phyloP scores from a whole-genome alignment of 108 stramenopile genomes.

The Pseudonitzschia delicatissima region DNA sequence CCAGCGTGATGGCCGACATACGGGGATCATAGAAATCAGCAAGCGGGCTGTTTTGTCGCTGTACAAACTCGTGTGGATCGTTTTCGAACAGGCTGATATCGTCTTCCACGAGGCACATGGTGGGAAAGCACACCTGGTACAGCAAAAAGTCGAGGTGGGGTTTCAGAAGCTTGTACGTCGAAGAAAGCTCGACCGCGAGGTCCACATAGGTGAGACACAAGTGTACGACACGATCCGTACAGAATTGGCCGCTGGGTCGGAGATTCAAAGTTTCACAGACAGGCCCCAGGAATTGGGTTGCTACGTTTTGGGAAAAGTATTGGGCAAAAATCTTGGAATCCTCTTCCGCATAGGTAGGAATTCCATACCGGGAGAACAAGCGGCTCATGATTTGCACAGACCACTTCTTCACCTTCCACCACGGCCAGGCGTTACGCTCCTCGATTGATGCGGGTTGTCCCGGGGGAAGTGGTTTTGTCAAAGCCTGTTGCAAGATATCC shows the following conservation, averaged over 20 bases:
- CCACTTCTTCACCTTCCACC: constrained; percentile 99
- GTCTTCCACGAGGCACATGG: constrained; percentile 82
- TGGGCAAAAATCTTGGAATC: constrained; percentile 87
- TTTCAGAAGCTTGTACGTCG: constrained; percentile 95
- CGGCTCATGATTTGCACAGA: constrained; percentile 91
- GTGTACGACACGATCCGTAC: constrained; percentile 94
- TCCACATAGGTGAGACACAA: constrained; percentile 91
- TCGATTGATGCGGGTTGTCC: constrained; percentile 80
- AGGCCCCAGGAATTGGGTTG: constrained; percentile 81
- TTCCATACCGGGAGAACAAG: constrained; percentile 93
- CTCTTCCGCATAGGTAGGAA: constrained; percentile 88
- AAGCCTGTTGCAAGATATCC: constrained; percentile 61
- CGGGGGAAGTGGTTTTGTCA: constrained; percentile 67
- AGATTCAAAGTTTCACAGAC: constrained; percentile 90
- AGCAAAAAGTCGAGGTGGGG: constrained; percentile 97
- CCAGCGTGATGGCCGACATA: constrained; percentile 90
- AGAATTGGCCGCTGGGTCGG: constrained; percentile 84
- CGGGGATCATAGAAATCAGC: constrained; percentile 95
- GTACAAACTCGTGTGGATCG: constrained; percentile 96
- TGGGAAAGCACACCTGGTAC: constrained; percentile 95
- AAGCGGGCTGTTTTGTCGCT: constrained; percentile 89
- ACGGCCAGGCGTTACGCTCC: constrained; percentile 91
- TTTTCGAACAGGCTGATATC: constrained; percentile 92
- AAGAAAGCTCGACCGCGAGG: constrained; percentile 86
- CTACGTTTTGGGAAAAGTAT: constrained; percentile 85